These are phyloP conservation scores for Myriosclerotinia scirpicola DNA, from an alignment of 2,329 filamentous ascomycete genomes.

Conservation along the genomic window DNA sequence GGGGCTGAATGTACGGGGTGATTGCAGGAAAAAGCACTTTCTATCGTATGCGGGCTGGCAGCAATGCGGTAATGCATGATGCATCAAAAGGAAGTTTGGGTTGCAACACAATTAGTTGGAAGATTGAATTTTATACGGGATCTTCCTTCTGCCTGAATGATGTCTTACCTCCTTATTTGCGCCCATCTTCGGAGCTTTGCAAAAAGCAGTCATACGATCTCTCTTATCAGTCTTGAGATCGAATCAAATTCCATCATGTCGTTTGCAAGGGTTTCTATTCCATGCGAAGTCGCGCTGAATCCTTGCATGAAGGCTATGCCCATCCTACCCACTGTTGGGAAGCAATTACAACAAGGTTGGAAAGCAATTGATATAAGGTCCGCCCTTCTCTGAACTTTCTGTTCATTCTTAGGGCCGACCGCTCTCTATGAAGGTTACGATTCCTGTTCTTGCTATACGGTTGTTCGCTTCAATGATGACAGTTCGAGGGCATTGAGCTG, in stretches of 20 bases:
- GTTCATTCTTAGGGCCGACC: background rate
- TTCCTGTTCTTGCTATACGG: background rate
- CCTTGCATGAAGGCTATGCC: constrained; percentile 13
- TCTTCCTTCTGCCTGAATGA: constrained; percentile 4
- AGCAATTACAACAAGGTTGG: background rate
- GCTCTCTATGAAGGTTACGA: background rate
- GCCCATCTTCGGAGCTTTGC: background rate
- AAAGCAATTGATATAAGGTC: constrained; percentile 9
- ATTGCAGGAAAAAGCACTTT: constrained; percentile 6
- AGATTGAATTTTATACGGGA: background rate
- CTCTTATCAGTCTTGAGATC: constrained; percentile 1
- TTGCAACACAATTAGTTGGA: constrained; percentile 1
- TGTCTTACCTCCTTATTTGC: constrained; percentile 6
- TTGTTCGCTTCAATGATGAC: constrained; percentile 8
- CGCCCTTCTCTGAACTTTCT: background rate
- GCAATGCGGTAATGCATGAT: constrained; percentile 1
- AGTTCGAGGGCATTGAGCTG: constrained; percentile 2
- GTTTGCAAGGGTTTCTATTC: constrained; percentile 5
- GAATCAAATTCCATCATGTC: constrained; percentile 4
- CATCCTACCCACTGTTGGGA: constrained; percentile 12
- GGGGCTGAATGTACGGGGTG: background rate
- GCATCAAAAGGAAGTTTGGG: background rate
- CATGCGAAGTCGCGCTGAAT: constrained; percentile 3
- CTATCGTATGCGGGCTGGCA: background rate
- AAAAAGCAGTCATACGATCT: constrained; percentile 12